Evolutionary conservation across 345 rosid genomes (phyloP), one percentile per base, ranked within the genome.

Genomic region (Populus simonii): DNA sequence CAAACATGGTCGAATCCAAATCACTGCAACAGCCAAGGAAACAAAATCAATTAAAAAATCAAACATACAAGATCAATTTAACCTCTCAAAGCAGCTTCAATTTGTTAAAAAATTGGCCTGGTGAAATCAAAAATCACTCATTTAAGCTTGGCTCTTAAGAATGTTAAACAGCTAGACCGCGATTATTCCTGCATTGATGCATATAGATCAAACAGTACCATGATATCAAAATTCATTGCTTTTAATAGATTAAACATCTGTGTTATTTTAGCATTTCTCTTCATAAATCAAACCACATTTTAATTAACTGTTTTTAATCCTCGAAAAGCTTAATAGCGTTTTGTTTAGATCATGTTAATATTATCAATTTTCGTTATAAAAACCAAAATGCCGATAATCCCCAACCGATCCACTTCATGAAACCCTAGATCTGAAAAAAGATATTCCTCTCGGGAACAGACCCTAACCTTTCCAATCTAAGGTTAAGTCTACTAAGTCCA

Each of bases 381-480:
- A 66, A 27, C 33, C 27, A 7, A 68, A 74, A 59, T 74, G 49
- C 71, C 63, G 61, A 25, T 31, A 20, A 41, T 49, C 69, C 70
- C 57, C 59, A 74, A 27, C 71, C 29, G 75, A 74, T 82, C 74
- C 79, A 38, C 11, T 15, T 53, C 8, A 36, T 11, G n/a, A 76
- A 75, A 57, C 80, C 69, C 66, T 72, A 86, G 91, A 91, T 90
- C 93, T 84, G 80, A 18, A 45, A 76, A 81, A 70, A 59, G n/a
- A 51, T 8, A 38, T 22, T 33, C 72, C 33, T 65, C 29, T 22
- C 36, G 68, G 73, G 41, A 70, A 75, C 3, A 69, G 84, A 72
- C 84, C 82, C 89, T 73, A 77, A 96, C 98, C 98, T 96, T 88
- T 94, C 96, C 90, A 90, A 87, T 65, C 77, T 89, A 67, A 96